Percentiles rank a stretch among this genome's conserved stretches.
Evolutionary conservation across 495 filamentous ascomycete species (phyloP).

Genomic region (Penicillium flavigenum): DNA sequence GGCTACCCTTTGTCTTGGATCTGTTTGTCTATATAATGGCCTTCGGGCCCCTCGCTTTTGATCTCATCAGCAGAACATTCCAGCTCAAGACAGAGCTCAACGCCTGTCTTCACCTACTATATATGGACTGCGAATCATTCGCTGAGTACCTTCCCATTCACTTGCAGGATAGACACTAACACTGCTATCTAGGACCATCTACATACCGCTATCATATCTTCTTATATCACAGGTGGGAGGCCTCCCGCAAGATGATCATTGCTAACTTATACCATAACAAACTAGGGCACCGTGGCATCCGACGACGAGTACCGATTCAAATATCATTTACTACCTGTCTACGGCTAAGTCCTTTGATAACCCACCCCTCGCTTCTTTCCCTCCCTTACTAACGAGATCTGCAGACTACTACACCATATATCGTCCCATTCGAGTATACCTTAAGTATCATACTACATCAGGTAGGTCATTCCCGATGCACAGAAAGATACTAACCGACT

Average conservation of each 20-base stretch:
- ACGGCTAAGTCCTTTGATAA: conserved; percentile 1
- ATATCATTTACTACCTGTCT: background rate
- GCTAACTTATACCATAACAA: background rate
- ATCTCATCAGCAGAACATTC: background rate
- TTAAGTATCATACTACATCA: background rate
- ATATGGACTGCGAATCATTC: background rate
- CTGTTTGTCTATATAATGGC: conserved; percentile 14
- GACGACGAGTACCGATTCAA: background rate
- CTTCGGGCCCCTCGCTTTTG: background rate
- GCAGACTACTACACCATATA: background rate
- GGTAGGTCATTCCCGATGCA: background rate
- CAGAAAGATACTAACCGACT: background rate
- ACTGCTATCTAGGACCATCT: background rate
- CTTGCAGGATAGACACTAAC: background rate
- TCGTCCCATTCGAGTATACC: background rate
- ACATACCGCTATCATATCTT: background rate
- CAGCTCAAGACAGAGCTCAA: background rate
- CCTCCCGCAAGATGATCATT: background rate
- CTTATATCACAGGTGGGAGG: background rate
- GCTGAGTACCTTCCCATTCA: conserved; percentile 5
- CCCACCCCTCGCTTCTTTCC: background rate
- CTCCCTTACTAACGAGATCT: background rate
- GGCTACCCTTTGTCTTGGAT: background rate
- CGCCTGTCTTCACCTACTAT: background rate
- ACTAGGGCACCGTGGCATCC: background rate